Conservation (phyloP, 1,284 basidiomycete genomes). For the Taiwanofungus camphoratus region DNA sequence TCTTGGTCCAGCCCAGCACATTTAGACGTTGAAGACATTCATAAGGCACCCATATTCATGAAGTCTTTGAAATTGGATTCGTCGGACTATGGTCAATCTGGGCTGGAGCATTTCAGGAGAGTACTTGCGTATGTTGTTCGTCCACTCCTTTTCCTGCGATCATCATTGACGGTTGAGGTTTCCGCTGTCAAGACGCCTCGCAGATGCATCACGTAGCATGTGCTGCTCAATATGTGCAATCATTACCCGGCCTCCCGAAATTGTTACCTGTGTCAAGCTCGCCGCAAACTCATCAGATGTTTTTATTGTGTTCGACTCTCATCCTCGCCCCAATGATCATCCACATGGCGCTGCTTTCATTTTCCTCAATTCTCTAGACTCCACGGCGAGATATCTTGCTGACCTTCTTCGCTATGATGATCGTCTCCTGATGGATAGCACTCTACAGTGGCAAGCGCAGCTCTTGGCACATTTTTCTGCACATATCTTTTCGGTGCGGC, state of each 20-base stretch:
- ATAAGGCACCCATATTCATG: constrained; percentile 29
- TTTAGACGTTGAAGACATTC: constrained; percentile 47
- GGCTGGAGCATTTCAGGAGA: constrained; percentile 33
- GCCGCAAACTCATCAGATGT: constrained; percentile 26
- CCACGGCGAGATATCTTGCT: constrained; percentile 39
- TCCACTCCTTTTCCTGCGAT: background rate
- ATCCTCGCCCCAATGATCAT: constrained; percentile 48
- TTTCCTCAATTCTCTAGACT: constrained; percentile 37
- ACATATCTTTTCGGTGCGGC: constrained; percentile 40
- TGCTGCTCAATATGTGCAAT: constrained; percentile 38
- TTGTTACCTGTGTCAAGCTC: constrained; percentile 51
- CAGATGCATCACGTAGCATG: constrained; percentile 25
- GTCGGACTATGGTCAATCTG: constrained; percentile 36
- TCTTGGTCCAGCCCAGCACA: constrained; percentile 47
- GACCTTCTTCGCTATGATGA: constrained; percentile 45
- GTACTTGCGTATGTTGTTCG: constrained; percentile 38
- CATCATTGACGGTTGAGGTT: background rate
- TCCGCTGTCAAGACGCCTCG: constrained; percentile 3
- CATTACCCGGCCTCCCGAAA: constrained; percentile 67
- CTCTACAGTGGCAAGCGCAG: constrained; percentile 57
- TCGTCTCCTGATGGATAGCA: constrained; percentile 35
- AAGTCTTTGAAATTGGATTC: constrained; percentile 33
- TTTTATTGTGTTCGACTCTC: constrained; percentile 61
- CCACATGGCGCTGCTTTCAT: constrained; percentile 52
- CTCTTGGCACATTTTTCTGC: constrained; percentile 54